Evolutionary conservation across 202 grass and related monocot genomes (phyloP), one percentile per base, ranked within the genome.

Genomic region (Panicum virgatum): DNA sequence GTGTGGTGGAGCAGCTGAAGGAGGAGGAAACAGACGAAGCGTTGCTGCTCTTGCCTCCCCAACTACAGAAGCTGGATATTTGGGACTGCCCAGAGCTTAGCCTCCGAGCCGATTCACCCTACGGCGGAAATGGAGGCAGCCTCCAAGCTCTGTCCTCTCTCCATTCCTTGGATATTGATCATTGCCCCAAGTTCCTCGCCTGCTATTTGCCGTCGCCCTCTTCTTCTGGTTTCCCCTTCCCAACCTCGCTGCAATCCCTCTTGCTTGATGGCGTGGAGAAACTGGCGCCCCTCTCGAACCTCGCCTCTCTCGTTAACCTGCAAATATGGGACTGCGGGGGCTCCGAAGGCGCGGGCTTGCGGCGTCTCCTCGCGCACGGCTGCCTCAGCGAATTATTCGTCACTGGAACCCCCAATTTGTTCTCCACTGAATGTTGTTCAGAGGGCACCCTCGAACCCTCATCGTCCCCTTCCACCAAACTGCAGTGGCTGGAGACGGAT

Each of bases 131-230:
- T 8, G 52, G 20, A 23, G 53, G 53, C 12, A 69, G 69, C 0
- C 69, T 75, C 15, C 77, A 81, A 4, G 2, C 5, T 66, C 69
- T 86, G 0, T 2, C 3, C 50, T 75, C 29, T 15, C 84, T 86
- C 62, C 51, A 0, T 18, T 5, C 0, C 5, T 43, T 81, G 38
- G 0, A 0, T 0, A 9, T 86, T 40, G 0, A 0, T 0, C 0
- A 0, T 0, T 80, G 50, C 40, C n/a, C 69, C n/a, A 47, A 69
- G 40, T 68, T 86, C 2, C 27, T 75, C 2, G 27, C 40, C 23
- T 7, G 7, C 0, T 40, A 39, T 25, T 27, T 4, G 0, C 1
- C 19, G 0, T 12, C 38, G 5, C 9, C 29, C 3, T 79, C 51
- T 3, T 82, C 57, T 6, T 78, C 74, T 62, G 15, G 32, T 34